Evolutionary conservation across 306 rosid genomes (phyloP), one percentile per base, ranked within the genome.

Genomic region (Cucurbita pepo): DNA sequence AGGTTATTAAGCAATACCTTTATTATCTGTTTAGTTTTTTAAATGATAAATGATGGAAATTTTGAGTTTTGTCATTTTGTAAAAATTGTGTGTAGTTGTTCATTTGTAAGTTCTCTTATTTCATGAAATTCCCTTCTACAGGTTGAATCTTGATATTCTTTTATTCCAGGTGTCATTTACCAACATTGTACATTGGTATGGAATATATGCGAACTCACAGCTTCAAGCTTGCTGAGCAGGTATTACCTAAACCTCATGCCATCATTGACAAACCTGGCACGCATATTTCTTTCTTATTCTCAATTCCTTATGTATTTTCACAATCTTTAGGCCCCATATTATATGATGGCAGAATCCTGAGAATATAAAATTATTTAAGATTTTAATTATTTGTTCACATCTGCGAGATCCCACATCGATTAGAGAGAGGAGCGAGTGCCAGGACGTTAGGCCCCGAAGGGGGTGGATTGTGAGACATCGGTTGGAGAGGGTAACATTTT

Each of bases 171-270:
- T 94, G 99, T 78, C 99, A 94, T 84, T 85, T 94, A 77, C 95
- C 99, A 82, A 84, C 97, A 73, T 83, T 94, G 81, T 89, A 94
- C 84, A 94, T 94, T 81, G 99, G 99, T 76, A 94, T 94, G 99
- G 99, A 90, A 82, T 94, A 95, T 85, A 88, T 94, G 99, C 88
- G 99, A 65, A 94, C 99, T 43, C 96, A 89, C 86, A 94, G 96
- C 77, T 91, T 82, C 77, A 94, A 94, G 90, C 96, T 94, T 79
- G 99, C 97, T 9, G 97, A 91, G 80, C 96, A 94, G 99, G 99
- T 94, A 71, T 54, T 44, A 34, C 13, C 48, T 30, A 12, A n/a
- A 36, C 64, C 21, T 16, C 45, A 30, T 62, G 71, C 56, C 64
- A 55, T 57, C 16, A 25, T 63, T 63, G 70, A 47, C 34, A 71